Evolutionary conservation across 371 early-diverging fungal genomes (phyloP).

Genomic region (Phascolomyces articulosus): DNA sequence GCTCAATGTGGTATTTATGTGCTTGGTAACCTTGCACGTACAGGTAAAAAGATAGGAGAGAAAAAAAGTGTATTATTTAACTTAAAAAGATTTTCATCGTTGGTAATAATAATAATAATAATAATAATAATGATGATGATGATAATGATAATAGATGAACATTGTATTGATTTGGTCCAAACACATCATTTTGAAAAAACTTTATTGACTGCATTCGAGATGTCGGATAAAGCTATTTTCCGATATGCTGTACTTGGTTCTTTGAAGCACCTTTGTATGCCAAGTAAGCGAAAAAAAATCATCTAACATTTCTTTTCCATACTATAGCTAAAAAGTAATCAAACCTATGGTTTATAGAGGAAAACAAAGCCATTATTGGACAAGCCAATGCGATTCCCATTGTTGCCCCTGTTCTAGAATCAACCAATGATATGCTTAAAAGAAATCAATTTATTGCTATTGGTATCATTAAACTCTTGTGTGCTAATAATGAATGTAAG

Average conservation of each 20-base stretch:
- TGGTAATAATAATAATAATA: too few species aligned
- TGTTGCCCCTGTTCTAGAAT: constrained; percentile 48
- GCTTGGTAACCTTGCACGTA: constrained; percentile 66
- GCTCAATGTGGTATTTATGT: constrained; percentile 54
- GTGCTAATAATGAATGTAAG: constrained; percentile 47
- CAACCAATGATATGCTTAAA: constrained; percentile 61
- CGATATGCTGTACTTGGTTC: constrained; percentile 65
- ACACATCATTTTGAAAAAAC: constrained; percentile 48
- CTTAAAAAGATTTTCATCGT: too few species aligned
- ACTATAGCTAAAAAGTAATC: too few species aligned
- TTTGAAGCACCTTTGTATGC: constrained; percentile 63
- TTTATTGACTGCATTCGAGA: constrained; percentile 48
- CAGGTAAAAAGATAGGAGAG: constrained; percentile 38
- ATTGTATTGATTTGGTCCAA: constrained; percentile 63
- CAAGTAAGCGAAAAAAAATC: too few species aligned
- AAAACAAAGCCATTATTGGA: constrained; percentile 57
- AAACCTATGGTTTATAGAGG: constrained; percentile 30
- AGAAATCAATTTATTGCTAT: constrained; percentile 63
- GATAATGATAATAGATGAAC: constrained; percentile 41
- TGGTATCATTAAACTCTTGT: constrained; percentile 67
- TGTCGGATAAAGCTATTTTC: constrained; percentile 57
- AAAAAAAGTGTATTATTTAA: not conserved
- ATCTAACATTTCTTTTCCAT: too few species aligned
- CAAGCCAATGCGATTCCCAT: constrained; percentile 49
- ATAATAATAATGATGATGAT: too few species aligned